Conservation (phyloP, 176 grass and related monocot species). For the Poa annua region DNA sequence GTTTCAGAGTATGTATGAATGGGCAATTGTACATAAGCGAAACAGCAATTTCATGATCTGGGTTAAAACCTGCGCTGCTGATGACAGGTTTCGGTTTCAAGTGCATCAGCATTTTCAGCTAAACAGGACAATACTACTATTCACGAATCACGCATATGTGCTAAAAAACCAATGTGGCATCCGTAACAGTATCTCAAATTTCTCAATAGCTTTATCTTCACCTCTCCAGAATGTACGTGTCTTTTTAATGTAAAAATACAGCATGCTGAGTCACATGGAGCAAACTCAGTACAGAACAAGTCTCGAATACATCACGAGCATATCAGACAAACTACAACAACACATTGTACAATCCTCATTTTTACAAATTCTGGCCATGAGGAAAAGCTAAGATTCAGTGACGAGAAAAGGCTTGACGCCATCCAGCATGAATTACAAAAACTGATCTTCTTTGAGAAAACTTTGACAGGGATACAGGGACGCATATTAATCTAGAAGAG, state of each 20-base stretch:
- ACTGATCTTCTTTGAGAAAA: conserved; percentile 9
- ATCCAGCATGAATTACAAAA: conserved; percentile 36
- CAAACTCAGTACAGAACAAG: neutral
- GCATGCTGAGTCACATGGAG: neutral
- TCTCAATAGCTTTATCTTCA: neutral
- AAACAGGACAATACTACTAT: neutral
- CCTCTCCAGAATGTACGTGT: conserved; percentile 9
- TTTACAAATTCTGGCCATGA: conserved; percentile 37
- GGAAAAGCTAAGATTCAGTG: conserved; percentile 6
- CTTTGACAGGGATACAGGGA: conserved; percentile 21
- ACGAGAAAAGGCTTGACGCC: conserved; percentile 13
- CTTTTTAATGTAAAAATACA: conserved; percentile 36
- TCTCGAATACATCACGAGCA: conserved; percentile 2
- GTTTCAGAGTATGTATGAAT: neutral
- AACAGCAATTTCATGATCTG: neutral
- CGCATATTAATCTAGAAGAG: conserved; percentile 61
- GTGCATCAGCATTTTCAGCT: conserved; percentile 16
- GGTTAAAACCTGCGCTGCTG: neutral
- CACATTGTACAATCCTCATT: conserved; percentile 54
- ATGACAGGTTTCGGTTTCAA: neutral
- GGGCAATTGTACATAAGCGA: neutral
- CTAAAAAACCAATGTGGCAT: neutral
- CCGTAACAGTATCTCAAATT: neutral
- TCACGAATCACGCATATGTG: too few species aligned
- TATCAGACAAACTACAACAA: conserved; percentile 39